phyloP scores from a whole-genome alignment of 2,329 filamentous ascomycete genomes.

The Xylaria arbuscula region DNA sequence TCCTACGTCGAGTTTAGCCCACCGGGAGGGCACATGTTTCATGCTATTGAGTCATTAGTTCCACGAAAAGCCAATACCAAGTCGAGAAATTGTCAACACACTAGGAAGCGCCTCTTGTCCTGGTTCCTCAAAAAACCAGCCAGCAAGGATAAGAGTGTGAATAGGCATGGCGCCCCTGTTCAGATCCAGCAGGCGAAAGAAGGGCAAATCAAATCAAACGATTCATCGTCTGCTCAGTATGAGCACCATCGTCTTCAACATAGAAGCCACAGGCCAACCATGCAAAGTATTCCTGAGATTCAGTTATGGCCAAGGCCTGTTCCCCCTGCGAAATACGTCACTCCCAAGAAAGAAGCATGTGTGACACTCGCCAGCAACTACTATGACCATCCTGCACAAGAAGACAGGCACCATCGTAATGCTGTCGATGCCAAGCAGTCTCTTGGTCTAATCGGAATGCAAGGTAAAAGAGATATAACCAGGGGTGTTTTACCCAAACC shows the following conservation, averaged over 20 bases:
- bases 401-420: slow-evolving; percentile 13
- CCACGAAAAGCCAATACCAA: slow-evolving; percentile 33
- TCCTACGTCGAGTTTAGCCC: slow-evolving; percentile 45
- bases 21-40: slow-evolving; percentile 30
- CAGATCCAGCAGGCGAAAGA: slow-evolving; percentile 33
- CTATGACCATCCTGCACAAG: slow-evolving; percentile 28
- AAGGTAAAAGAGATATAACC: slow-evolving; percentile 38
- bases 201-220: slow-evolving; percentile 29
- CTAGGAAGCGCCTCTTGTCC: slow-evolving; percentile 42
- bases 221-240: slow-evolving; percentile 23
- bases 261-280: slow-evolving; percentile 26
- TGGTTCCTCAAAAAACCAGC: slow-evolving; percentile 44
- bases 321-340: slow-evolving; percentile 30
- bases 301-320: slow-evolving; percentile 20
- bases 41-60: slow-evolving; percentile 37
- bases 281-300: slow-evolving; percentile 34
- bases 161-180: slow-evolving; percentile 23
- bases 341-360: slow-evolving; percentile 33
- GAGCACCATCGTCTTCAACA: slow-evolving; percentile 26
- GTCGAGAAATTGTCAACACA: slow-evolving; percentile 29
- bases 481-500: slow-evolving; percentile 37
- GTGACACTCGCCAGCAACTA: slow-evolving; percentile 27
- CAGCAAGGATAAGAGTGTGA: slow-evolving; percentile 6
- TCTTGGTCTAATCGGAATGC: slow-evolving; percentile 30
- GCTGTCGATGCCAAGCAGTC: slow-evolving; percentile 30